phyloP scores from a whole-genome alignment of 345 rosid genomes.

The thale cress (Arabidopsis thaliana) region DNA sequence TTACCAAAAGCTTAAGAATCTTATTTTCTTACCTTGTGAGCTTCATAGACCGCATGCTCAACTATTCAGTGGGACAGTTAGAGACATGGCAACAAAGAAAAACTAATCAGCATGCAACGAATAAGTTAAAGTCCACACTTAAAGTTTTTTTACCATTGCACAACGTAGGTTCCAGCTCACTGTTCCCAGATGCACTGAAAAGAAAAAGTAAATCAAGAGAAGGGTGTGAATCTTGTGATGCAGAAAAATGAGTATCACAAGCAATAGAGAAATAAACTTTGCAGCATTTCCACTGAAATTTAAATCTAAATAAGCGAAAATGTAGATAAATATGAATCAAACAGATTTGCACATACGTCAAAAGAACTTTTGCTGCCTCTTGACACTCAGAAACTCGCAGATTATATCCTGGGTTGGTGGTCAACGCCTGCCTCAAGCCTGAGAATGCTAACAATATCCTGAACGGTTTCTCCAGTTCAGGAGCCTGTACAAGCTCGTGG shows the following conservation, averaged over 20 bases:
- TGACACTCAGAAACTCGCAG: slow-evolving; percentile 87
- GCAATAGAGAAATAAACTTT: slow-evolving; percentile 13
- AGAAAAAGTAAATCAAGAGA: slow-evolving; percentile 24
- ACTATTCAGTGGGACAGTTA: slow-evolving; percentile 54
- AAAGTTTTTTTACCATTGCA: slow-evolving; percentile 63
- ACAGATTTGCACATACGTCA: slow-evolving; percentile 57
- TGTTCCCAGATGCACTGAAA: slow-evolving; percentile 76
- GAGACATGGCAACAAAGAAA: slow-evolving; percentile 29
- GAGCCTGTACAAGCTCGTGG: slow-evolving; percentile 66
- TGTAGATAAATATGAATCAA: slow-evolving; percentile 17
- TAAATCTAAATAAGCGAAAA: not conserved
- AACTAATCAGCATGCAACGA: slow-evolving; percentile 20
- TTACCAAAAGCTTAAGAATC: slow-evolving; percentile 10
- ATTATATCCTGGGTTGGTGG: slow-evolving; percentile 92
- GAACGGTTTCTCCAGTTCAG: slow-evolving; percentile 58
- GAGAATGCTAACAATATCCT: slow-evolving; percentile 92
- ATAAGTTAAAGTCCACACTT: slow-evolving; percentile 14
- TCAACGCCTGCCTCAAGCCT: slow-evolving; percentile 88
- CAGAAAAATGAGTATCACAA: slow-evolving; percentile 19
- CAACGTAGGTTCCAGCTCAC: slow-evolving; percentile 55
- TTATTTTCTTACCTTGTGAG: slow-evolving; percentile 66
- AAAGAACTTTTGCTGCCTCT: slow-evolving; percentile 86
- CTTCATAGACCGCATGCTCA: slow-evolving; percentile 66
- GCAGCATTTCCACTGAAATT: slow-evolving; percentile 14
- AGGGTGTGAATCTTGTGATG: slow-evolving; percentile 1